A percentile compares a stretch with the other conserved stretches of the same genome.
Evolutionary conservation across 306 rosid genomes (phyloP).

Genomic region (Casuarina glauca): DNA sequence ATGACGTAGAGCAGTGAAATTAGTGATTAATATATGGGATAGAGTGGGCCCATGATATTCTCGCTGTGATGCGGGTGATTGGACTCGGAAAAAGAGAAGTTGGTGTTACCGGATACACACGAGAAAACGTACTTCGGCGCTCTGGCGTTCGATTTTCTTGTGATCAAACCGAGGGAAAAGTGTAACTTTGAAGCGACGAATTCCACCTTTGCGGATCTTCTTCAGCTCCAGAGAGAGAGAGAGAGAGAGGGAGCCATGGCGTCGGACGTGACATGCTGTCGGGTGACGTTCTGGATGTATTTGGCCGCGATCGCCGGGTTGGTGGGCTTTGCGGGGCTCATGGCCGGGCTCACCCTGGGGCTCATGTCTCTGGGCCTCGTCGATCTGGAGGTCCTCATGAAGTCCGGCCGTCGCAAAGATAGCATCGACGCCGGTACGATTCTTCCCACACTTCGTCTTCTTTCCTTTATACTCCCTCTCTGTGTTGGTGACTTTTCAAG

Average conservation of each 20-base stretch:
- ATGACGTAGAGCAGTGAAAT: not conserved
- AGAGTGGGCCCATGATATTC: not conserved
- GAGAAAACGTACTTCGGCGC: not conserved
- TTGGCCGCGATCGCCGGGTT: conserved; percentile 53
- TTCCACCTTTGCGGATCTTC: conserved; percentile 14
- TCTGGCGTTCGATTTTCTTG: not conserved
- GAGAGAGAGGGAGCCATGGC: conserved; percentile 46
- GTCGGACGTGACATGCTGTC: conserved; percentile 64
- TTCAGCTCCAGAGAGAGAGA: not conserved
- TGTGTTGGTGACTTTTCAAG: not conserved
- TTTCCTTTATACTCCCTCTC: not conserved
- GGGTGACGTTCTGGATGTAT: conserved; percentile 52
- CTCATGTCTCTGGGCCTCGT: conserved; percentile 97
- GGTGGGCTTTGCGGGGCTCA: conserved; percentile 82
- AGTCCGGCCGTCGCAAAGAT: conserved; percentile 96
- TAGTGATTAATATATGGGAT: not conserved
- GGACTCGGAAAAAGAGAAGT: not conserved
- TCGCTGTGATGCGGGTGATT: not conserved
- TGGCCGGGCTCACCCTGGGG: conserved; percentile 98
- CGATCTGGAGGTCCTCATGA: conserved; percentile 95
- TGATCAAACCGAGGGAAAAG: conserved; percentile 2
- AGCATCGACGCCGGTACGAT: conserved; percentile 66
- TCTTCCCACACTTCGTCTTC: not conserved
- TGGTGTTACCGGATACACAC: not conserved
- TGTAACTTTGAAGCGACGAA: not conserved